phyloP scores from a whole-genome alignment of 495 filamentous ascomycete species.

The Neurospora hispaniola region DNA sequence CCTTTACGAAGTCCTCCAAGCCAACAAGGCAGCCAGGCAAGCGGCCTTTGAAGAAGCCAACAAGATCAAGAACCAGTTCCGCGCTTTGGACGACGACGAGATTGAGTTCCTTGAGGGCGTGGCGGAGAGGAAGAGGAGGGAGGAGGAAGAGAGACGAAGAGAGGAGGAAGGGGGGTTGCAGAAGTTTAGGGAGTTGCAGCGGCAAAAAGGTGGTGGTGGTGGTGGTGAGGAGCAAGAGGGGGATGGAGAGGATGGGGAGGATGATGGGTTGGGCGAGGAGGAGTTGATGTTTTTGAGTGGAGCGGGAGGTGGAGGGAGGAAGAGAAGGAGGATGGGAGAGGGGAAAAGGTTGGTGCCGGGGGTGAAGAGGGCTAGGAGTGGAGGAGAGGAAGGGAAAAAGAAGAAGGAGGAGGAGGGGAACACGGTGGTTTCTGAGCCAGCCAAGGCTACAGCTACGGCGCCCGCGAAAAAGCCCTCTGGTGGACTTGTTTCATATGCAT shows the following conservation, averaged over 20 bases:
- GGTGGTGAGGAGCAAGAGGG: background rate
- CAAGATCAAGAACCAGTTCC: slow-evolving; percentile 86
- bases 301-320: background rate
- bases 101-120: slow-evolving; percentile 82
- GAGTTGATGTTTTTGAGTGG: background rate
- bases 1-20: slow-evolving; percentile 78
- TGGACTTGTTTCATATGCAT: slow-evolving; percentile 21
- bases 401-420: background rate
- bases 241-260: slow-evolving; percentile 2
- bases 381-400: background rate
- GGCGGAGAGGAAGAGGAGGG: slow-evolving; percentile 51
- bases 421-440: slow-evolving; percentile 8
- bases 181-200: slow-evolving; percentile 45
- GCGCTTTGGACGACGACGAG: slow-evolving; percentile 86
- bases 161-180: slow-evolving; percentile 67
- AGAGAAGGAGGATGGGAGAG: background rate
- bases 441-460: background rate
- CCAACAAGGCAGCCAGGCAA: slow-evolving; percentile 95
- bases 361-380: slow-evolving; percentile 14
- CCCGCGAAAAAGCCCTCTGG: slow-evolving; percentile 7
- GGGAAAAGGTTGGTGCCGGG: background rate
- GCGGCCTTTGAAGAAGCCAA: slow-evolving; percentile 90
- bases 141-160: slow-evolving; percentile 63
- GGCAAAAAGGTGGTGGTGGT: slow-evolving; percentile 35
- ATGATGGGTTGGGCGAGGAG: slow-evolving; percentile 6